Base-by-base conservation (phyloP, 2,329 filamentous ascomycete species). In the Xylariaceae sp. region DNA sequence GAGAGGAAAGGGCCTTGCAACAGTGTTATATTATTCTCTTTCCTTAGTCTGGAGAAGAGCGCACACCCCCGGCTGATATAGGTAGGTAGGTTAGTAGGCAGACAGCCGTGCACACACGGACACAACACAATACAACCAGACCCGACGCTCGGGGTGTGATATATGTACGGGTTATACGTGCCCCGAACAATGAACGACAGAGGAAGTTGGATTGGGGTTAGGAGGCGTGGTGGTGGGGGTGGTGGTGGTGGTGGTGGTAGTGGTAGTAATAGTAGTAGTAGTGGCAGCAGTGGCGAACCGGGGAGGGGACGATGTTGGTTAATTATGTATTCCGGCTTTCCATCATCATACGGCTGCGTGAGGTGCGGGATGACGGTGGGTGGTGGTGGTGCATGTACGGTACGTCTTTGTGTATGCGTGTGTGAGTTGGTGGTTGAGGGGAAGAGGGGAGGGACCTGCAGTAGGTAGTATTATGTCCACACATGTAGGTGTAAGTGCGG, bases 361-460 rank as follows among this genome's bases (percentile, higher is more conserved):
- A 37, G 32, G 32, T 16, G 32, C 32, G 32, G 32, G 32, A 37
- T 37, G 32, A 37, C 14, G 32, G 12, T 26, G 23, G 32, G 12
- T 26, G 23, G 32, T 37, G 32, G 9, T 12, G n/a, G n/a, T 37
- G 32, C 14, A 37, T 37, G 32, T 37, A 37, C 32, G 32, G 32
- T 37, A 37, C 32, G 32, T 37, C 32, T 37, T 37, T 37, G 32
- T 37, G 32, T 37, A 37, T 37, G 32, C 14, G 32, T 37, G 32
- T 16, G 32, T 37, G 32, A 37, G 32, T 37, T 37, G 32, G 32
- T 16, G 5, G 32, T 37, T 37, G 32, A 37, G 32, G 32, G 57
- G 49, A 50, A 48, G 59, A 16, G 32, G 32, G 32, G 26, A 10
- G 26, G 26, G 32, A 37, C 32, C 32, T 37, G 32, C 32, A 37